Conservation (phyloP, 2,329 filamentous ascomycete genomes). For the Fusarium ambrosium region DNA sequence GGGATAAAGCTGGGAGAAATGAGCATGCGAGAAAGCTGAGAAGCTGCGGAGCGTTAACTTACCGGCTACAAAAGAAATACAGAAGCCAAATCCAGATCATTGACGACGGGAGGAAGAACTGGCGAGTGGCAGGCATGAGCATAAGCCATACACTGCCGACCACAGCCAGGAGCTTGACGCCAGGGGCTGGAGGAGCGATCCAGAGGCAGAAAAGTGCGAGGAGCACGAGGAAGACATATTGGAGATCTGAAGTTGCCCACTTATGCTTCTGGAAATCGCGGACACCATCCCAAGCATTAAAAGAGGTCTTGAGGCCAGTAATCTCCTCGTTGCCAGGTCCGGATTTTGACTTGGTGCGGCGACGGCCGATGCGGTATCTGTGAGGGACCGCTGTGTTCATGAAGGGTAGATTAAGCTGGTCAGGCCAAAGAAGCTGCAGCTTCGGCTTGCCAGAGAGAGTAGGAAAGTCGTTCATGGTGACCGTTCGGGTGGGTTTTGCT, state of each 20-base stretch:
- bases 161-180: constrained; percentile 81
- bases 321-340: constrained; percentile 69
- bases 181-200: constrained; percentile 84
- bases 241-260: constrained; percentile 86
- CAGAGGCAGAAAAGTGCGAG: constrained; percentile 86
- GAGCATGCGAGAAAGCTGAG: neutral
- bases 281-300: constrained; percentile 83
- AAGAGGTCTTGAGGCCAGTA: constrained; percentile 82
- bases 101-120: constrained; percentile 91
- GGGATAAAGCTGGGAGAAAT: constrained; percentile 80
- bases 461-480: constrained; percentile 56
- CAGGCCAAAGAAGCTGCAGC: constrained; percentile 57
- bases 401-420: constrained; percentile 58
- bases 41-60: constrained; percentile 55
- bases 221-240: constrained; percentile 82
- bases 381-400: constrained; percentile 58
- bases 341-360: constrained; percentile 56
- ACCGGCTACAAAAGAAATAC: constrained; percentile 95
- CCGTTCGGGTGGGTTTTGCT: constrained; percentile 17
- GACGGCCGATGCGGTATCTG: constrained; percentile 56
- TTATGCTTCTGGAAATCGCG: constrained; percentile 80
- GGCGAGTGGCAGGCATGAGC: constrained; percentile 85
- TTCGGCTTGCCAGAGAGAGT: constrained; percentile 57
- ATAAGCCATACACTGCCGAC: constrained; percentile 77
- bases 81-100: constrained; percentile 89